Percentiles rank a stretch among this genome's conserved stretches.
These are phyloP conservation scores for Luffa aegyptiaca DNA, from an alignment of 306 rosid genomes.

Conservation along the genomic window DNA sequence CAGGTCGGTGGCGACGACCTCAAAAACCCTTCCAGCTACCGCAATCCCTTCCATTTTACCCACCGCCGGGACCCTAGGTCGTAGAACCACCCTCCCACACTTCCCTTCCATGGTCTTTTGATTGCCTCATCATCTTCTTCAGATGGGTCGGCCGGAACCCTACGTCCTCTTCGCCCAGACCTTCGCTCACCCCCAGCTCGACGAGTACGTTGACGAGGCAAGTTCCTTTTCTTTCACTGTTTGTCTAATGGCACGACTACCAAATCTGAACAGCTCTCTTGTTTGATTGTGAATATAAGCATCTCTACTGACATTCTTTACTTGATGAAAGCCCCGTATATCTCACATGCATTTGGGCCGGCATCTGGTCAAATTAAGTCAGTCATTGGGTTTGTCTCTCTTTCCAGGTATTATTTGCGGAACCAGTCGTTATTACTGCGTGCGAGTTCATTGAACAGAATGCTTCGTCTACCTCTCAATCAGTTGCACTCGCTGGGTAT, in stretches of 20 bases:
- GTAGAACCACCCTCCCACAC: not conserved
- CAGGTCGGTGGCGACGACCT: slow-evolving; percentile 1
- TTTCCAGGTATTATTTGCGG: slow-evolving; percentile 69
- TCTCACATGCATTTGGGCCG: not conserved
- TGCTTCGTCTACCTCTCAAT: slow-evolving; percentile 67
- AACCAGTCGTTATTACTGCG: slow-evolving; percentile 79
- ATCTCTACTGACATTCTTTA: not conserved
- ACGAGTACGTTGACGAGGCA: slow-evolving; percentile 98
- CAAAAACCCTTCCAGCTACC: slow-evolving; percentile 4
- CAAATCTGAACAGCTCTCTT: not conserved
- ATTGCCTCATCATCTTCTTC: not conserved
- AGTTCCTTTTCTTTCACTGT: not conserved
- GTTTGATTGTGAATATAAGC: not conserved
- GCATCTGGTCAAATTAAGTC: not conserved
- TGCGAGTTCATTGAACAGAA: slow-evolving; percentile 95
- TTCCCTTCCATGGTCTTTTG: not conserved
- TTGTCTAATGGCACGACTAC: not conserved
- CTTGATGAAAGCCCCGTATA: not conserved
- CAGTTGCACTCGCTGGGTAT: slow-evolving; percentile 83
- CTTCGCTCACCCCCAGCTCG: slow-evolving; percentile 84
- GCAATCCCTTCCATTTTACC: not conserved
- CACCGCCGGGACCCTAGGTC: not conserved
- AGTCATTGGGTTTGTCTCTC: not conserved
- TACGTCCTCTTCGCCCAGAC: slow-evolving; percentile 77
- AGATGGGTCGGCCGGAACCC: slow-evolving; percentile 95